Evolutionary conservation across 805 yeast species (phyloP), one percentile per base, ranked within the genome.

Genomic region (Yamadazyma philogaea): DNA sequence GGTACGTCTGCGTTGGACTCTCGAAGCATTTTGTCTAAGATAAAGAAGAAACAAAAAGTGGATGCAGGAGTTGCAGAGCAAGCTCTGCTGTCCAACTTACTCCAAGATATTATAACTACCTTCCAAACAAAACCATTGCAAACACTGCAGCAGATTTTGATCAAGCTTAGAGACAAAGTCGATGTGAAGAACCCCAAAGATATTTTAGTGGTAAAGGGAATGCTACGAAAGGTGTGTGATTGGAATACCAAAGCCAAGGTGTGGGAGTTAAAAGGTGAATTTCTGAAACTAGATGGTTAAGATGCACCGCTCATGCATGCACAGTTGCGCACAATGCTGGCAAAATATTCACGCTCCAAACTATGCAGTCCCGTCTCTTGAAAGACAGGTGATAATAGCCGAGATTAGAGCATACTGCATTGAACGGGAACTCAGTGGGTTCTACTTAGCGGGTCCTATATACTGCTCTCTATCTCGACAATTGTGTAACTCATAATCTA

Each of bases 261-360:
- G 0, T 87, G 96, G 96, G 57, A 55, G 1, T 63, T 87, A 26
- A 79, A 81, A 49, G 70, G 69, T 1, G 88, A 80, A 6, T 41
- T 37, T 36, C 32, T 21, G 30, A 34, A 34, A 16, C 15, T 15
- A 15, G 30, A 22, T 22, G 37, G 36, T 18, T 33, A 21, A 22
- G 18, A 22, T n/a, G n/a, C 4, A 4, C 12, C 10, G 28, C 10
- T 4, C n/a, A 4, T 22, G 12, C 10, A n/a, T 24, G 28, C 28
- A 24, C n/a, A 24, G 4, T 24, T 11, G 12, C 12, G 28, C 10
- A 24, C 28, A 24, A 24, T 7, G 28, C 3, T 4, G 10, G 28
- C 8, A 24, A 24, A 24, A 24, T 24, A 24, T 24, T 11, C 10
- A 7, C n/a, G 28, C 12, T 7, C 28, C 28, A 24, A 24, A 24